These are phyloP conservation scores for Botryotinia globosa DNA, from an alignment of 2,329 filamentous ascomycete genomes.

Conservation along the genomic window DNA sequence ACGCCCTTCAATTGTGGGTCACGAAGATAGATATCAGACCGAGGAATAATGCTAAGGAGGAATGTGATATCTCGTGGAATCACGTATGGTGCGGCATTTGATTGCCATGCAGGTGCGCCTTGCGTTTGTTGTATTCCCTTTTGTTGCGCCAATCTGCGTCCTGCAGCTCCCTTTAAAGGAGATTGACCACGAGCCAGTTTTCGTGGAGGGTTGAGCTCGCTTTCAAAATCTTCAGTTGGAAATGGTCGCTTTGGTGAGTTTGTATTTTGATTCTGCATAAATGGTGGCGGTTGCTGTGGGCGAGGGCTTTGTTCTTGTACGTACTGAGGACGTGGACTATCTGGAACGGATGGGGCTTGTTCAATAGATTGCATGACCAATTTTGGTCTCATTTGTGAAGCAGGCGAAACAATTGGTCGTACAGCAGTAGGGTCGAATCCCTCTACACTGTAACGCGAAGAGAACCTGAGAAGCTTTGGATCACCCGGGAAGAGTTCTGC, in stretches of 20 bases:
- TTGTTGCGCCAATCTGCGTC: slow-evolving; percentile 74
- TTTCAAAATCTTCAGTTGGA: slow-evolving; percentile 64
- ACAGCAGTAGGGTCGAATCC: slow-evolving; percentile 79
- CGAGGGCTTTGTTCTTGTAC: slow-evolving; percentile 35
- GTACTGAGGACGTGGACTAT: slow-evolving; percentile 37
- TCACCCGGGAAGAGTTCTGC: slow-evolving; percentile 89
- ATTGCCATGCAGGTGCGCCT: slow-evolving; percentile 39
- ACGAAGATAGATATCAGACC: slow-evolving; percentile 65
- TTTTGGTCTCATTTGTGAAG: slow-evolving; percentile 70
- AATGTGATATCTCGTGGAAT: slow-evolving; percentile 67
- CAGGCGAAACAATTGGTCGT: slow-evolving; percentile 80
- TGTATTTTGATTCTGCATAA: slow-evolving; percentile 29
- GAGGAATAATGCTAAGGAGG: slow-evolving; percentile 61
- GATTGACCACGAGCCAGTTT: slow-evolving; percentile 89
- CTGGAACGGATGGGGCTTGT: slow-evolving; percentile 45
- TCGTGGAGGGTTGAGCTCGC: slow-evolving; percentile 69
- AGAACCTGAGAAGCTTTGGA: slow-evolving; percentile 71
- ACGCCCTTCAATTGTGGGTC: slow-evolving; percentile 38
- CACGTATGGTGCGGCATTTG: slow-evolving; percentile 48
- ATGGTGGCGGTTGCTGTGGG: slow-evolving; percentile 37
- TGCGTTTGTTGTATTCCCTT: slow-evolving; percentile 56
- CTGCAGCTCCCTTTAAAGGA: slow-evolving; percentile 86
- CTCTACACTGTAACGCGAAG: slow-evolving; percentile 68
- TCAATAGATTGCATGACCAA: slow-evolving; percentile 55
- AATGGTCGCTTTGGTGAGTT: slow-evolving; percentile 44